Evolutionary conservation across 768 basidiomycete genomes (phyloP).

Genomic region (Hericium erinaceus): DNA sequence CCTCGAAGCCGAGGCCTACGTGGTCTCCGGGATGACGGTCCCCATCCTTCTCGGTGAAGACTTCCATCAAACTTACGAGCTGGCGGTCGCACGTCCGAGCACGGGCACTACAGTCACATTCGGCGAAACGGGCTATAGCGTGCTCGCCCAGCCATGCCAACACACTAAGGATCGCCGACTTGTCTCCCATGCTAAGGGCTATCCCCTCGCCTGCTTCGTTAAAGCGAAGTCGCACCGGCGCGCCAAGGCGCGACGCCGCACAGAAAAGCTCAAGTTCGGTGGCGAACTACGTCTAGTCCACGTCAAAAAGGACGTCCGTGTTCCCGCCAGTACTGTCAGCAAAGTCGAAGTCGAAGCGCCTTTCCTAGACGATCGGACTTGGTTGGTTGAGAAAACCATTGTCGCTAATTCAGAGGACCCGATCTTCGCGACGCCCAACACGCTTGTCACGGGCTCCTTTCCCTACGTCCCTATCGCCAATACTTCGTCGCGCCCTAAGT

Average conservation of each 20-base stretch:
- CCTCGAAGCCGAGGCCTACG: slow-evolving; percentile 19
- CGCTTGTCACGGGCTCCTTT: background rate
- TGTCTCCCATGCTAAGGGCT: background rate
- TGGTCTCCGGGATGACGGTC: slow-evolving; percentile 19
- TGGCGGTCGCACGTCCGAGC: slow-evolving; percentile 7
- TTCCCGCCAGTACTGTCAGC: background rate
- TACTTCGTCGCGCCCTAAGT: background rate
- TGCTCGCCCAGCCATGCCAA: background rate
- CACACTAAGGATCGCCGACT: background rate
- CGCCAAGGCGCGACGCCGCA: background rate
- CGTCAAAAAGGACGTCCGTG: background rate
- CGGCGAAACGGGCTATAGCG: background rate
- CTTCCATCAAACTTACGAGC: slow-evolving; percentile 18
- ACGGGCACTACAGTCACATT: slow-evolving; percentile 1
- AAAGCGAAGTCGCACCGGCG: background rate
- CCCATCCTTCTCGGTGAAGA: slow-evolving; percentile 23
- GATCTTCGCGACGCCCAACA: background rate
- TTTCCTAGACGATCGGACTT: no score
- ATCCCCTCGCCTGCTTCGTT: background rate
- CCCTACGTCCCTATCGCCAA: background rate
- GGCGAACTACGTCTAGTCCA: background rate
- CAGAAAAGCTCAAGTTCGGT: background rate
- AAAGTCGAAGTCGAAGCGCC: background rate
- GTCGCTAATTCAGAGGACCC: background rate
- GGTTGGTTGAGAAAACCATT: background rate